Percentiles rank a stretch among this genome's conserved stretches.
These are phyloP conservation scores for Candida khao-thaluensis DNA, from an alignment of 805 yeast genomes.

Conservation along the genomic window DNA sequence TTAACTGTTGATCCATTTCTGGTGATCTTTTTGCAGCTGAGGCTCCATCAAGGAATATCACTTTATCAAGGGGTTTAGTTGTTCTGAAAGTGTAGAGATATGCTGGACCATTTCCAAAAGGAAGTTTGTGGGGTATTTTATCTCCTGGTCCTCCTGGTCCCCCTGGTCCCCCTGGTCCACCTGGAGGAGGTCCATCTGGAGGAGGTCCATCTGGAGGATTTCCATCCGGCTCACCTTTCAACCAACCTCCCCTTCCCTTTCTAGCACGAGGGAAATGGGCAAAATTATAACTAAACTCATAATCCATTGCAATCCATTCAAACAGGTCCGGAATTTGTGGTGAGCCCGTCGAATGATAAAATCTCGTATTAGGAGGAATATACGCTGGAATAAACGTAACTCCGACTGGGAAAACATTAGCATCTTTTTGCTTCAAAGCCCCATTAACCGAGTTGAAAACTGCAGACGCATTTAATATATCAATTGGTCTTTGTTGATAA, in stretches of 20 bases:
- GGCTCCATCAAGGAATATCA: constrained; percentile 63
- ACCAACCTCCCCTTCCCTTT: not conserved
- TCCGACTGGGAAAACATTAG: constrained; percentile 55
- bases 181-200: not conserved
- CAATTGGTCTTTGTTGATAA: constrained; percentile 44
- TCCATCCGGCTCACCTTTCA: not conserved
- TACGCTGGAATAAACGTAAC: constrained; percentile 60
- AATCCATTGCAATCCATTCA: constrained; percentile 68
- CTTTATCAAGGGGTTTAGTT: constrained; percentile 45
- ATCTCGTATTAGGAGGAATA: constrained; percentile 55
- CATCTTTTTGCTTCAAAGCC: constrained; percentile 50
- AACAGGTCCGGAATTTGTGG: constrained; percentile 43
- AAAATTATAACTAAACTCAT: constrained; percentile 57
- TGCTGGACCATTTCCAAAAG: constrained; percentile 11
- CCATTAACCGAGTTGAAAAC: constrained; percentile 55
- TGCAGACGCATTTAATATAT: constrained; percentile 50
- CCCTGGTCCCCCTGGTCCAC: not conserved
- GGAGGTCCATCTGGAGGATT: not conserved
- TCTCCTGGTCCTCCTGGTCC: constrained; percentile 1
- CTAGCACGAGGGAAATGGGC: constrained; percentile 19
- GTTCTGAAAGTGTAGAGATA: constrained; percentile 48
- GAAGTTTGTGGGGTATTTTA: constrained; percentile 1
- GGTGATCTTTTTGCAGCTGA: constrained; percentile 66
- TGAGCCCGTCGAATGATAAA: constrained; percentile 52
- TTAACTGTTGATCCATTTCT: constrained; percentile 53